phyloP scores from a whole-genome alignment of 768 basidiomycete genomes.

The Lactifluus subvellereus region DNA sequence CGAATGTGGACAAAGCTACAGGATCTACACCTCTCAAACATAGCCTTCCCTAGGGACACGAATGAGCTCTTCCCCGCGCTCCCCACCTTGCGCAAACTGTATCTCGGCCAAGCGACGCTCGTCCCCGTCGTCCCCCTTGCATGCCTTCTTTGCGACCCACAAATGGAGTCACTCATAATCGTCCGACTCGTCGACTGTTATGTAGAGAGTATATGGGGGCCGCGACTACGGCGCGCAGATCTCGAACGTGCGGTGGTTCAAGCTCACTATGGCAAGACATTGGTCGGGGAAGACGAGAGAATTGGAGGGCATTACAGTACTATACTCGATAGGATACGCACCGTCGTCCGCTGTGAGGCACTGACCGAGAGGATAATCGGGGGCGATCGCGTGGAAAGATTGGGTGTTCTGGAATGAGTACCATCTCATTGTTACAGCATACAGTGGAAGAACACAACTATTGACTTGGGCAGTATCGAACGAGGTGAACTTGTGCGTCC shows the following conservation, averaged over 20 bases:
- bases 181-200: conserved; percentile 51
- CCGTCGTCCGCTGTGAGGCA: conserved; percentile 45
- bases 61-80: conserved; percentile 33
- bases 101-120: conserved; percentile 47
- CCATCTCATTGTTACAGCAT: background rate
- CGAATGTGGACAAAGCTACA: conserved; percentile 40
- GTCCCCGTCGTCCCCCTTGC: conserved; percentile 39
- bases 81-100: conserved; percentile 38
- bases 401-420: conserved; percentile 15
- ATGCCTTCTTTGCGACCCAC: conserved; percentile 30
- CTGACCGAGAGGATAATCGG: conserved; percentile 49
- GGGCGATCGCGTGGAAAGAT: conserved; percentile 41
- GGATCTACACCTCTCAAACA: conserved; percentile 44
- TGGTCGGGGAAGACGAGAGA: conserved; percentile 2
- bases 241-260: conserved; percentile 36
- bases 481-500: background rate
- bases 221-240: conserved; percentile 44
- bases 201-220: conserved; percentile 53
- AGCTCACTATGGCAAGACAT: conserved; percentile 2
- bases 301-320: conserved; percentile 11
- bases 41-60: conserved; percentile 34
- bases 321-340: conserved; percentile 34
- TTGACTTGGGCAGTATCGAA: background rate
- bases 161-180: conserved; percentile 28
- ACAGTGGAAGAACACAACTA: background rate